These are phyloP conservation scores for Veloporphyrellus conicus DNA, from an alignment of 1,284 basidiomycete species.

Conservation along the genomic window DNA sequence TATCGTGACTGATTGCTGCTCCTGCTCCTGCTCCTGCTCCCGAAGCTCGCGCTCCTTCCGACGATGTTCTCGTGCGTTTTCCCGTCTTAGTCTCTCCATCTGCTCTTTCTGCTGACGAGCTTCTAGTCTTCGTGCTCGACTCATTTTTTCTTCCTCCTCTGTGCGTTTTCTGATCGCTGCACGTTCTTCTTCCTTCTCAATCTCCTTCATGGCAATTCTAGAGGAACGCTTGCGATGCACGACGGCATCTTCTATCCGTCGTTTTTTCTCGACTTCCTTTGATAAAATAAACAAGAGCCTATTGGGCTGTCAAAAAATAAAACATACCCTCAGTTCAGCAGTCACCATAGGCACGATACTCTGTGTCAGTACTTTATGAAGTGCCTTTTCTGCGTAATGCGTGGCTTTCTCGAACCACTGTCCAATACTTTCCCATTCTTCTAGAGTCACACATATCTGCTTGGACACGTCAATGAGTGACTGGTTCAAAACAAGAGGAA, in stretches of 20 bases:
- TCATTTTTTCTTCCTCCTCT: slow-evolving; percentile 62
- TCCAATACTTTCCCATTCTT: slow-evolving; percentile 75
- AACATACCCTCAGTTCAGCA: slow-evolving; percentile 47
- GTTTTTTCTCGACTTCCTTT: slow-evolving; percentile 62
- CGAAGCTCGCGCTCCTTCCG: slow-evolving; percentile 45
- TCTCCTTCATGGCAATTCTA: slow-evolving; percentile 72
- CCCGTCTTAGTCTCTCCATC: slow-evolving; percentile 54
- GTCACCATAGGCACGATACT: slow-evolving; percentile 64
- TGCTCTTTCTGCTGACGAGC: slow-evolving; percentile 63
- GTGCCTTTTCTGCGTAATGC: slow-evolving; percentile 74
- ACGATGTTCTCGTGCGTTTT: slow-evolving; percentile 51
- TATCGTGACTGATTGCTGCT: slow-evolving; percentile 13
- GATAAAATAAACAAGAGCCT: slow-evolving; percentile 8
- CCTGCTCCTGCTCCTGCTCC: too few species aligned
- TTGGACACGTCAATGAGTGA: slow-evolving; percentile 4
- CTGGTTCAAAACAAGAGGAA: background rate
- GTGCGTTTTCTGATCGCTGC: slow-evolving; percentile 48
- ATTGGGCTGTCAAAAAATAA: background rate
- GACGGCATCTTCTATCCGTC: slow-evolving; percentile 62
- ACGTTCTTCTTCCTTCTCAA: slow-evolving; percentile 65
- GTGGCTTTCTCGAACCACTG: slow-evolving; percentile 70
- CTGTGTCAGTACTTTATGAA: slow-evolving; percentile 65
- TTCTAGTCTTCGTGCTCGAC: slow-evolving; percentile 59
- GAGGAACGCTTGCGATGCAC: slow-evolving; percentile 80
- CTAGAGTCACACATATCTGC: slow-evolving; percentile 74